Evolutionary conservation across 257 asterid genomes (phyloP).

Genomic region (Capsicum pubescens): DNA sequence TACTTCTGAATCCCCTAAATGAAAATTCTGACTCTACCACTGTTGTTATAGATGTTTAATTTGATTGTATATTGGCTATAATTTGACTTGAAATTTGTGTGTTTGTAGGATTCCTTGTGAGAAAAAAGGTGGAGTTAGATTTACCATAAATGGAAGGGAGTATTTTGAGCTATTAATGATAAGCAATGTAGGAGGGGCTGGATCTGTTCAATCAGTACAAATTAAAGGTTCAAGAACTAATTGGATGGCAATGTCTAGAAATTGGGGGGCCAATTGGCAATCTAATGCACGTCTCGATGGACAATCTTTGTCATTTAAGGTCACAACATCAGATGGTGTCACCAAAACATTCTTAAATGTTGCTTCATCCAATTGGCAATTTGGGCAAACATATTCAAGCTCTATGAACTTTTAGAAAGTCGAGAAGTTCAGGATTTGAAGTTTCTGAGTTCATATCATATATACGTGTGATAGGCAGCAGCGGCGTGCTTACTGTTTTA

Average conservation of each 20-base stretch:
- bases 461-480: constrained; percentile 53
- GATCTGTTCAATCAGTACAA: constrained; percentile 64
- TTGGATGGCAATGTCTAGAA: constrained; percentile 81
- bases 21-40: fast-evolving
- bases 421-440: neutral
- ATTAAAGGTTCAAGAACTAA: constrained; percentile 74
- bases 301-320: constrained; percentile 73
- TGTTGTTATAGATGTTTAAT: too few species aligned
- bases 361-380: constrained; percentile 72
- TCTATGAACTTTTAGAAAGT: constrained; percentile 49
- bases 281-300: constrained; percentile 70
- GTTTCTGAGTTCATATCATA: constrained; percentile 34
- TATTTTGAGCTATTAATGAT: constrained; percentile 78
- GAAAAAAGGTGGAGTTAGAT: constrained; percentile 84
- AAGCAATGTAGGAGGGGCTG: constrained; percentile 79
- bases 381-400: constrained; percentile 73
- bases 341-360: constrained; percentile 57
- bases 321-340: constrained; percentile 74
- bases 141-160: constrained; percentile 69
- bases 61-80: too few species aligned
- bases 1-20: too few species aligned
- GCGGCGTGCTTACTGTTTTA: constrained; percentile 78
- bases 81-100: neutral
- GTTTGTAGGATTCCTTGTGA: constrained; percentile 75
- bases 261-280: constrained; percentile 99